These are phyloP conservation scores for Fusarium annulatum DNA, from an alignment of 2,329 filamentous ascomycete species.

Conservation along the genomic window DNA sequence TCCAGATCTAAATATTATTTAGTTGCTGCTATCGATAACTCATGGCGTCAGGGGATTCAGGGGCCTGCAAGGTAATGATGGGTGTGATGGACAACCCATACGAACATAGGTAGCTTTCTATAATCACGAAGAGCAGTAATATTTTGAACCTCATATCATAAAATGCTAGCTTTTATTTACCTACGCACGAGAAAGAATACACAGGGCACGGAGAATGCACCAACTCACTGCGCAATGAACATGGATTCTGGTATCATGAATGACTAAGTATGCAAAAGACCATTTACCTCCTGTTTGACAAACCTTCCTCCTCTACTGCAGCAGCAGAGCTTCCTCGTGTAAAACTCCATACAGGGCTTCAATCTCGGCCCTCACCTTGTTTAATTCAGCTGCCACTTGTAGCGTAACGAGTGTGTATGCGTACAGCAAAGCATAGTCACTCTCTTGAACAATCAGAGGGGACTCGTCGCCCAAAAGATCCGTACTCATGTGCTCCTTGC, in stretches of 20 bases:
- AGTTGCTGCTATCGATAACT: not conserved
- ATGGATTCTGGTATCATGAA: not conserved
- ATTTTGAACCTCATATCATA: not conserved
- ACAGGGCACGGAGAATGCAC: not conserved
- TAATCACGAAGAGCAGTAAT: not conserved
- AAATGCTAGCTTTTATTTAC: conserved; percentile 6
- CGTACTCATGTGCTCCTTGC: conserved; percentile 70
- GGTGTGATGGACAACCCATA: conserved; percentile 16
- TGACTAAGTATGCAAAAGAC: conserved; percentile 12
- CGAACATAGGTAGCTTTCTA: not conserved
- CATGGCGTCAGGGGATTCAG: conserved; percentile 12
- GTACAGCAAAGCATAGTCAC: conserved; percentile 91
- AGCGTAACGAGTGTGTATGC: conserved; percentile 82
- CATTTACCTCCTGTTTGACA: not conserved
- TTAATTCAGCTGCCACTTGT: conserved; percentile 73
- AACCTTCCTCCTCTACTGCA: conserved; percentile 56
- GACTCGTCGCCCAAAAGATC: conserved; percentile 40
- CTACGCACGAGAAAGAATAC: not conserved
- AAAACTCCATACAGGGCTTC: conserved; percentile 72
- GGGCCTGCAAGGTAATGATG: conserved; percentile 22
- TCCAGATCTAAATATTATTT: not conserved
- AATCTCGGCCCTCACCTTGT: conserved; percentile 69
- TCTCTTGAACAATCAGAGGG: conserved; percentile 67
- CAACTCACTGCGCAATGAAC: not conserved
- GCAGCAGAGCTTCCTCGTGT: conserved; percentile 67